Percentiles rank a stretch among this genome's conserved stretches.
Evolutionary conservation across 202 grass and related monocot genomes (phyloP).

Genomic region (Panicum hallii): DNA sequence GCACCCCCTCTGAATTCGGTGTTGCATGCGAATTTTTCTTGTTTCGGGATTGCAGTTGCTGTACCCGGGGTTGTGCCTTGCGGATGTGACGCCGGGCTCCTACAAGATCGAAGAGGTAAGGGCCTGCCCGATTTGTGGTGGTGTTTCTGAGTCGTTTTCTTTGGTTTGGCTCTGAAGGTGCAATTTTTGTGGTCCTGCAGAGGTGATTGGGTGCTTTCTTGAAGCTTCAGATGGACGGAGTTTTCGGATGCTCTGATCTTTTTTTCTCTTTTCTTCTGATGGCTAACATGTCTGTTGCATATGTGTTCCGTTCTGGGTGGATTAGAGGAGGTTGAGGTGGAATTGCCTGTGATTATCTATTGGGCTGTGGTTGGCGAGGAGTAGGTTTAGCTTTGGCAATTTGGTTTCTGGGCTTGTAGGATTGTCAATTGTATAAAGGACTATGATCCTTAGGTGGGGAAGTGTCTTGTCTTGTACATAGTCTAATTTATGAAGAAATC

Average conservation of each 20-base stretch:
- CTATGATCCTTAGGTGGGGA: slow-evolving; percentile 33
- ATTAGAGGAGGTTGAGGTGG: slow-evolving; percentile 40
- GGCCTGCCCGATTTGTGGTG: not conserved
- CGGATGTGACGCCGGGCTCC: slow-evolving; percentile 43
- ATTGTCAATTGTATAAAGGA: slow-evolving; percentile 50
- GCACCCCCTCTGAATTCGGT: not conserved
- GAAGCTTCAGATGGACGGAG: slow-evolving; percentile 31
- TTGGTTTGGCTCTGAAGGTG: slow-evolving; percentile 20
- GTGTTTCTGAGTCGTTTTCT: not conserved
- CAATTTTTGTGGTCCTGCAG: slow-evolving; percentile 34
- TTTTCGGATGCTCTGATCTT: slow-evolving; percentile 22
- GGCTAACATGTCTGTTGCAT: slow-evolving; percentile 34
- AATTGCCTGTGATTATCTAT: slow-evolving; percentile 46
- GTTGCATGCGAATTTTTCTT: slow-evolving; percentile 7
- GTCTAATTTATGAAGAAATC: slow-evolving; percentile 40
- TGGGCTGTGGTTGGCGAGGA: slow-evolving; percentile 23
- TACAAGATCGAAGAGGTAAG: slow-evolving; percentile 68
- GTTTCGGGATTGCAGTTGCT: slow-evolving; percentile 44
- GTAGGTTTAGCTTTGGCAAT: slow-evolving; percentile 34
- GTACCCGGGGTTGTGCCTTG: slow-evolving; percentile 58
- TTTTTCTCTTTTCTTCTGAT: slow-evolving; percentile 3
- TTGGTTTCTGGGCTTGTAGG: slow-evolving; percentile 47
- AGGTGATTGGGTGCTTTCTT: slow-evolving; percentile 38
- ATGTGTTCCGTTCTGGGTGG: slow-evolving; percentile 30
- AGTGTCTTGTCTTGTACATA: slow-evolving; percentile 45